Conservation (phyloP, 352 stramenopile species). For the Phytopythium helicoides region DNA sequence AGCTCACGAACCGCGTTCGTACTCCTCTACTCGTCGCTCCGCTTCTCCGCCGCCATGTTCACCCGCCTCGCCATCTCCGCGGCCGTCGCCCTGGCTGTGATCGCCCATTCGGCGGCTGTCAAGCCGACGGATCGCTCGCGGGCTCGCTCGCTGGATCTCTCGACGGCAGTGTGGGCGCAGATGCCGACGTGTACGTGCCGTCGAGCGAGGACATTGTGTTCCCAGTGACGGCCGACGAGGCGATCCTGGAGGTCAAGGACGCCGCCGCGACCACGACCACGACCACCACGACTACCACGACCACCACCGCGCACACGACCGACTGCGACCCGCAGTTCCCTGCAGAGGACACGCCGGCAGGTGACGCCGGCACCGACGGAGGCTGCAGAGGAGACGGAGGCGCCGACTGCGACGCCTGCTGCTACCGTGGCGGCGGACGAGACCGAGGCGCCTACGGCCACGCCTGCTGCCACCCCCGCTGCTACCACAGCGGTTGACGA, state of each 20-base stretch:
- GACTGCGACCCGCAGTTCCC: slow-evolving; percentile 40
- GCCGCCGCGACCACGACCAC: slow-evolving; percentile 3
- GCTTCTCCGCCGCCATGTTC: slow-evolving; percentile 22
- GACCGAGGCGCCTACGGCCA: slow-evolving; percentile 8
- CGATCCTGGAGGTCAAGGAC: background rate
- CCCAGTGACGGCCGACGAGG: slow-evolving; percentile 5
- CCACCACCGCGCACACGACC: slow-evolving; percentile 12
- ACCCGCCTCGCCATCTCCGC: slow-evolving; percentile 33
- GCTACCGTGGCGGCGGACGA: background rate
- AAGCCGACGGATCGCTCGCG: slow-evolving; percentile 11
- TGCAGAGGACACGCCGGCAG: slow-evolving; percentile 12
- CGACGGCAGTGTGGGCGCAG: slow-evolving; percentile 1
- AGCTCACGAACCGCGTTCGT: slow-evolving; percentile 5
- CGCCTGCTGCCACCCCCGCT: slow-evolving; percentile 1
- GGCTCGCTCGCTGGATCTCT: slow-evolving; percentile 9
- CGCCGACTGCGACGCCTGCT: slow-evolving; percentile 6
- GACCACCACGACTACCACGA: slow-evolving; percentile 4
- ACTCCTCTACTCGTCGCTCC: background rate
- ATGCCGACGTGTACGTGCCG: slow-evolving; percentile 2
- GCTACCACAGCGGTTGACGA: slow-evolving; percentile 2
- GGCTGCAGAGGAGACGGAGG: slow-evolving; percentile 1
- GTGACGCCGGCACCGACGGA: slow-evolving; percentile 12
- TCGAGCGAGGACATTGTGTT: slow-evolving; percentile 11
- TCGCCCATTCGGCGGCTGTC: slow-evolving; percentile 18
- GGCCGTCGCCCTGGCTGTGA: slow-evolving; percentile 38